Conservation (phyloP, 495 filamentous ascomycete genomes). For the Aspergillus nidulans region DNA sequence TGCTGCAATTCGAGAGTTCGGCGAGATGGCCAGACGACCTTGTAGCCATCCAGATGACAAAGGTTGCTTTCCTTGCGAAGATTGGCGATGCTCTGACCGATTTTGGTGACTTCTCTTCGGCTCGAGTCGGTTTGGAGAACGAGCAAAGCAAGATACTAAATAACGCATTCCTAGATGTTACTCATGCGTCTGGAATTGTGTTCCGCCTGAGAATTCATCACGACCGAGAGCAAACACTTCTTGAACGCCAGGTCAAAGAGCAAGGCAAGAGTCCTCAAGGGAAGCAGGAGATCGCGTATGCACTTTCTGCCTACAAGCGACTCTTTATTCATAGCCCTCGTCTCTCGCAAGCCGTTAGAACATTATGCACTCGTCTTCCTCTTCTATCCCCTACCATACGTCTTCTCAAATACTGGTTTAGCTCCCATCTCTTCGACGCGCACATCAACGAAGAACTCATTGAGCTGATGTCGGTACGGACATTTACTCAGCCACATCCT, state of each 20-base stretch:
- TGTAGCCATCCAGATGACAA: conserved; percentile 84
- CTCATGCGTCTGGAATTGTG: conserved; percentile 61
- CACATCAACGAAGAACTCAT: conserved; percentile 77
- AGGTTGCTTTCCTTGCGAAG: conserved; percentile 84
- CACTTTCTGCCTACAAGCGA: conserved; percentile 66
- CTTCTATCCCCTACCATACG: conserved; percentile 79
- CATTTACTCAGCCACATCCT: conserved; percentile 78
- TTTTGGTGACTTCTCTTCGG: conserved; percentile 44
- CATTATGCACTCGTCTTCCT: conserved; percentile 74
- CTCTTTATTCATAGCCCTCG: conserved; percentile 68
- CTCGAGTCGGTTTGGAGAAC: conserved; percentile 78
- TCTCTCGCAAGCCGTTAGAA: conserved; percentile 73
- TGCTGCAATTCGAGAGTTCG: conserved; percentile 90
- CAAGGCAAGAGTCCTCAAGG: conserved; percentile 55
- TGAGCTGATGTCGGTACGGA: conserved; percentile 69
- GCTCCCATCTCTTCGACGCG: conserved; percentile 67
- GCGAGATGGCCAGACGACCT: conserved; percentile 91
- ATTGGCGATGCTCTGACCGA: conserved; percentile 67
- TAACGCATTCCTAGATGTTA: conserved; percentile 75
- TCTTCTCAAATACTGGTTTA: conserved; percentile 88
- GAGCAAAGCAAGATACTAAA: conserved; percentile 62
- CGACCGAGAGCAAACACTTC: conserved; percentile 77
- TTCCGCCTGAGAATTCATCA: conserved; percentile 58
- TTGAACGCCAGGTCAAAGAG: conserved; percentile 74
- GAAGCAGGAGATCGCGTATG: conserved; percentile 61